These are phyloP conservation scores for Candida fluviatilis DNA, from an alignment of 805 yeast genomes.

Conservation along the genomic window DNA sequence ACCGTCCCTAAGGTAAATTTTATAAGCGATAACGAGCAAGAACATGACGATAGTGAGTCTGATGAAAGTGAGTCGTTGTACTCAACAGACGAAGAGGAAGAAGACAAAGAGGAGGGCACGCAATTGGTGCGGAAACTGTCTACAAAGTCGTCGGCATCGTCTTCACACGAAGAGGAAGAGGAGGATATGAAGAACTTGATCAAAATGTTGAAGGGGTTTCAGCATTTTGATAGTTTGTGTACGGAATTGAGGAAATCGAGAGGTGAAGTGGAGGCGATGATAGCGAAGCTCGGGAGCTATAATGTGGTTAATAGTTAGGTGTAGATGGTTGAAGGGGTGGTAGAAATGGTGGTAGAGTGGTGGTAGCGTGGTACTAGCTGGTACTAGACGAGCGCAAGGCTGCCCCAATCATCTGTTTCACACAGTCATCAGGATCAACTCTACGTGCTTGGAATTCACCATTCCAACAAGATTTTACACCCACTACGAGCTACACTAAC, in stretches of 20 bases:
- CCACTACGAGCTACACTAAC: no score
- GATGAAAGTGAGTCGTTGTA: constrained; percentile 1
- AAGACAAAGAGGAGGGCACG: constrained; percentile 12
- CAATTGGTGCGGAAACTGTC: background rate
- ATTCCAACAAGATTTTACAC: no score
- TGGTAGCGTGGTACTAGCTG: no score
- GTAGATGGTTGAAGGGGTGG: no score
- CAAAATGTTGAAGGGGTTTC: constrained; percentile 46
- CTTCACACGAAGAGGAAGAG: constrained; percentile 10
- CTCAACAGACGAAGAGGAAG: constrained; percentile 12
- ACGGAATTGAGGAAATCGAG: constrained; percentile 60
- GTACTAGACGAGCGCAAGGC: no score
- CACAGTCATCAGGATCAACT: no score
- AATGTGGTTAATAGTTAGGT: constrained; percentile 30
- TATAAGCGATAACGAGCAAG: background rate
- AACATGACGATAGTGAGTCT: constrained; percentile 1
- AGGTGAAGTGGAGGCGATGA: constrained; percentile 49
- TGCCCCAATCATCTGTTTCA: no score
- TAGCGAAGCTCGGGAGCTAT: constrained; percentile 32
- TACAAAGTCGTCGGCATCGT: background rate
- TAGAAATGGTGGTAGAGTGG: background rate
- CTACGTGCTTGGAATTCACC: no score
- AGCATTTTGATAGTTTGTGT: constrained; percentile 63
- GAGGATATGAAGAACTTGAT: constrained; percentile 34
- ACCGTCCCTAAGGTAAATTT: background rate